Base-by-base conservation (phyloP, 495 filamentous ascomycete species). In the Penicillium crystallinum region DNA sequence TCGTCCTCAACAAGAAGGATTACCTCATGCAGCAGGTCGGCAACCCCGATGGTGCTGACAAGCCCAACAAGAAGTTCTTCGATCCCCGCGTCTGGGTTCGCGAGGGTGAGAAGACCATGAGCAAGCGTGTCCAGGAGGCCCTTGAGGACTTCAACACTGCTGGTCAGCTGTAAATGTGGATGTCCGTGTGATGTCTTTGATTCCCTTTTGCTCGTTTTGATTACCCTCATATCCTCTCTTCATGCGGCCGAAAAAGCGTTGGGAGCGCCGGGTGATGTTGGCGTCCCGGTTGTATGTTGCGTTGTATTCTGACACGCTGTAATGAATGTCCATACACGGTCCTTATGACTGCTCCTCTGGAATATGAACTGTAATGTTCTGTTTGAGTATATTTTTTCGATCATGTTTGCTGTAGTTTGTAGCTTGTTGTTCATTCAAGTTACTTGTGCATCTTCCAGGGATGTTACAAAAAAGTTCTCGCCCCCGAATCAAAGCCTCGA, bases 11-110 rank as follows among this genome's bases (percentile, higher is more conserved):
- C 63, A 97, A 97, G 80, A 91, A 96, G 81, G 91, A 97, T 55
- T 97, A 97, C 79, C 68, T 99, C 57, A 74, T 78, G 75, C 77
- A 77, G 29, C 82, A 86, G 58, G 87, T 97, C 62, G 93, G 95
- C 62, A 97, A 97, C 81, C 93, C 95, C 42, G 91, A 97, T 21
- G 95, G 92, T 47, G 79, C 81, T 21, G 88, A 92, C 77, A 97
- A 97, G 84, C 93, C 93, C 59, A 97, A 98, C 82, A 98, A 98
- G 87, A 97, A 96, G 81, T 92, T 81, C 84, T 97, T 93, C 74
- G 92, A 97, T 63, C 86, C 85, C 53, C 71, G 78, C 52, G 72
- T 78, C 37, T 79, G 78, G 75, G 86, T 97, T 40, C 87, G 92
- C 54, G 90, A 95, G 77, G 92, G 92, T 63, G 92, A 97, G 82